Evolutionary conservation across 495 filamentous ascomycete genomes (phyloP), one percentile per base, ranked within the genome.

Genomic region (Annulohypoxylon nitens): DNA sequence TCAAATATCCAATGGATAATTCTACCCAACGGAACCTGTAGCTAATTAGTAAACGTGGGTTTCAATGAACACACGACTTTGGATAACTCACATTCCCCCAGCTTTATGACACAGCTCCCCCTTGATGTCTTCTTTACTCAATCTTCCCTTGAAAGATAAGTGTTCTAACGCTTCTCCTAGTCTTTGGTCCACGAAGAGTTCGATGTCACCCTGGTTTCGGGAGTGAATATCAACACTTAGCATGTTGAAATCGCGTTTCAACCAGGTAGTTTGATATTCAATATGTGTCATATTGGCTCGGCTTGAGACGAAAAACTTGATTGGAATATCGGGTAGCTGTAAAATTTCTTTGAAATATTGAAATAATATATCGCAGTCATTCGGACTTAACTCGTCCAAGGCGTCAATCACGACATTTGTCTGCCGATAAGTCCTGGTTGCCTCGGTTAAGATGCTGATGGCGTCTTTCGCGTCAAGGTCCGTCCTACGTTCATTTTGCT

Each of bases 21-120:
- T 51, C 47, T 12, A 23, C 47, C 47, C 47, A 51, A 25, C 47
- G 47, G 47, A 51, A 51, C 47, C 47, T 51, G 11, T 7, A 25
- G 23, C 25, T 26, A 9, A 4, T 4, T 25, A 51, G 20, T 51
- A n/a, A 51, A 20, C 25, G 25, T 18, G 9, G 18, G 20, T 5
- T 51, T 12, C 25, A 23, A 25, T 11, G 11, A 25, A n/a, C 11
- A 26, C 16, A 25, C 16, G 16, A 23, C 2, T 25, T 8, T 9
- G 2, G 4, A 51, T 11, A 18, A 23, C 47, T 25, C 7, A 51
- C 18, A 25, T 23, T 5, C 18, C 47, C 16, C 16, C 16, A 10
- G 16, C 47, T 26, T 51, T 18, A 11, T 26, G 16, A n/a, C 43
- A 48, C 16, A 48, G 43, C 20, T 51, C 8, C 3, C 12, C 25